These are phyloP conservation scores for Candida dendrica DNA, from an alignment of 805 yeast genomes.

Conservation along the genomic window DNA sequence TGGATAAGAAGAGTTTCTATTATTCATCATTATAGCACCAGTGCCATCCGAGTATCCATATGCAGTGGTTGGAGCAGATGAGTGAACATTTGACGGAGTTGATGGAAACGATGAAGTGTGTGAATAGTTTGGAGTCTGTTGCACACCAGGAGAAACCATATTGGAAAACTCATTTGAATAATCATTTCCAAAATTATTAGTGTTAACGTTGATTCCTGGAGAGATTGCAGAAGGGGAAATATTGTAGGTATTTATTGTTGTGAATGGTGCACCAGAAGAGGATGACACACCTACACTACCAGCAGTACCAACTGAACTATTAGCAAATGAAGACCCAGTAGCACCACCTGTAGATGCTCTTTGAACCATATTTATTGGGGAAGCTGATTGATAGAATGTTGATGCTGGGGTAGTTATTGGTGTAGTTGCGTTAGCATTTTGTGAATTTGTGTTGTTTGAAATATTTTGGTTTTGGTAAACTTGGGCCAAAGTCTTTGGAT, in stretches of 20 bases:
- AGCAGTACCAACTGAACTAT: background rate
- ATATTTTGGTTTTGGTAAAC: constrained; percentile 7
- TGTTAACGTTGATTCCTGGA: background rate
- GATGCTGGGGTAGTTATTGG: background rate
- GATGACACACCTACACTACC: background rate
- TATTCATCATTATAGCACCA: background rate
- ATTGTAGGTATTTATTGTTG: background rate
- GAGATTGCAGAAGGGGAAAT: background rate
- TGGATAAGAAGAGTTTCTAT: background rate
- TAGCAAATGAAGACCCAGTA: background rate
- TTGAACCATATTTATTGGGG: background rate
- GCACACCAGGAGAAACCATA: background rate
- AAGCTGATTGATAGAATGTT: background rate
- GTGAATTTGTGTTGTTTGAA: background rate
- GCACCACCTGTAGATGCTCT: too few species aligned
- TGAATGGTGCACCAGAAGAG: too few species aligned
- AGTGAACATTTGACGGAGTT: background rate
- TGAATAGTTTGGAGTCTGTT: background rate
- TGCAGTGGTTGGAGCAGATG: background rate
- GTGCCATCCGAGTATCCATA: background rate
- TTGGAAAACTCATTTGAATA: background rate
- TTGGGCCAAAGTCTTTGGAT: constrained; percentile 36
- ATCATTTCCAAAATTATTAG: too few species aligned
- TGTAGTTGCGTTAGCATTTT: background rate
- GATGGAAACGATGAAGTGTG: background rate